Base-by-base conservation (phyloP, 495 filamentous ascomycete genomes). In the Ascodesmis nigricans region DNA sequence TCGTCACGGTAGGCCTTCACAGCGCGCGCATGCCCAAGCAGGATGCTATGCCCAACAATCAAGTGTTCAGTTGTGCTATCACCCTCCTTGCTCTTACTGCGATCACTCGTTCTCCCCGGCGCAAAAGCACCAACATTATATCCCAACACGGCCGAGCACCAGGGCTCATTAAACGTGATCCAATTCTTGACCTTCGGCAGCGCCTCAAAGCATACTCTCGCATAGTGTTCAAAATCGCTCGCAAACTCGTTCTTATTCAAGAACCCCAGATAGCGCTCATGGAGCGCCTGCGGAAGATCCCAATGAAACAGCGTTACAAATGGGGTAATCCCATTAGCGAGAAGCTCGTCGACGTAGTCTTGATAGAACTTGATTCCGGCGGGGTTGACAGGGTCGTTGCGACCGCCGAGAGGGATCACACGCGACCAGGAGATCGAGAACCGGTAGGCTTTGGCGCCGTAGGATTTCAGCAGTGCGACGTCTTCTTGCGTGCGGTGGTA, bases 141-240 rank as follows among this genome's bases (percentile, higher is more conserved):
- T 5, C 65, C 65, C 15, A 64, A 46, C 6, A 67, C 55, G 35
- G 56, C 54, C 29, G 53, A 60, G 36, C 61, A 65, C 43, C 42
- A 52, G 2, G 65, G 64, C 49, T 68, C 64, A 36, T 68, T 67
- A 43, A 66, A 60, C 1, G 64, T 68, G 17, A 68, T 59, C 64
- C 64, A 67, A 27, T 63, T 45, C 46, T 64, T 63, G 22, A 67
- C 63, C 38, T 62, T 62, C 31, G 58, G 49, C 16, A 67, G 46
- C 0, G 53, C 49, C 5, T 55, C 36, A 40, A 66, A 65, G 16
- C 61, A 49, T 7, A 65, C 32, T 10, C 61, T 53, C 9, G 63
- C 62, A 34, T 65, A 68, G 41, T 54, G 45, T n/a, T 54, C 57
- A 36, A 59, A 67, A 36, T 66, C 64, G 19, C 56, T 55, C 16